Percentiles rank a stretch among this genome's conserved stretches.
phyloP scores from a whole-genome alignment of 495 filamentous ascomycete genomes.

The Aspergillus baeticus region DNA sequence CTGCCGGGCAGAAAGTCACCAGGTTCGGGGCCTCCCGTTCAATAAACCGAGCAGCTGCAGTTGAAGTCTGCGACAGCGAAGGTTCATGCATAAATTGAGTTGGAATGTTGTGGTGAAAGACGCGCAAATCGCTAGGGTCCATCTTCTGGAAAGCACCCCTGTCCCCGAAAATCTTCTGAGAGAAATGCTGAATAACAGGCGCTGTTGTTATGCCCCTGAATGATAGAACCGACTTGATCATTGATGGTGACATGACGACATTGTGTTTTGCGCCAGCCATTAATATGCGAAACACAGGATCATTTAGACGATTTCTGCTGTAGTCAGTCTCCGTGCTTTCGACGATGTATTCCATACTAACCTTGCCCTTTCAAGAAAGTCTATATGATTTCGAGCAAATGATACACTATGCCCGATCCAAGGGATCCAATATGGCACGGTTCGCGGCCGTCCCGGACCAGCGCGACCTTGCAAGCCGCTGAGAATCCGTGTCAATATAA shows the following conservation, averaged over 20 bases:
- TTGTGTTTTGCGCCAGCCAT: constrained; percentile 49
- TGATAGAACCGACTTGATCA: constrained; percentile 44
- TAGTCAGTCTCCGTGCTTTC: not conserved
- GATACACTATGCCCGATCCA: constrained; percentile 52
- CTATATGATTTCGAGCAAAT: constrained; percentile 44
- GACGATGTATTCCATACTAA: constrained; percentile 23
- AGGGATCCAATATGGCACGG: constrained; percentile 60
- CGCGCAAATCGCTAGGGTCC: constrained; percentile 31
- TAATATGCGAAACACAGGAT: constrained; percentile 53
- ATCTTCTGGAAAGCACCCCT: constrained; percentile 30
- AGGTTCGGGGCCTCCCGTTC: constrained; percentile 47
- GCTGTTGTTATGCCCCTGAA: constrained; percentile 33
- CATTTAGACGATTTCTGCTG: constrained; percentile 36
- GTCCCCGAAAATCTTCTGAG: constrained; percentile 53
- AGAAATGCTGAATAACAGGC: constrained; percentile 35
- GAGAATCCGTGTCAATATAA: constrained; percentile 40
- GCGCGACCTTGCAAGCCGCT: constrained; percentile 35
- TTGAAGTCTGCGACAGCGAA: constrained; percentile 39
- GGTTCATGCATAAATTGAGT: constrained; percentile 44
- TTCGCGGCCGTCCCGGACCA: constrained; percentile 32
- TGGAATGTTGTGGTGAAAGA: constrained; percentile 34
- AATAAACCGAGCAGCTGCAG: constrained; percentile 32
- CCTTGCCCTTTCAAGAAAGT: constrained; percentile 40
- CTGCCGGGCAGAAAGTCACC: constrained; percentile 56
- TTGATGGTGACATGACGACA: constrained; percentile 49